phyloP scores from a whole-genome alignment of 768 basidiomycete species.

The Austroboletus eburneus region DNA sequence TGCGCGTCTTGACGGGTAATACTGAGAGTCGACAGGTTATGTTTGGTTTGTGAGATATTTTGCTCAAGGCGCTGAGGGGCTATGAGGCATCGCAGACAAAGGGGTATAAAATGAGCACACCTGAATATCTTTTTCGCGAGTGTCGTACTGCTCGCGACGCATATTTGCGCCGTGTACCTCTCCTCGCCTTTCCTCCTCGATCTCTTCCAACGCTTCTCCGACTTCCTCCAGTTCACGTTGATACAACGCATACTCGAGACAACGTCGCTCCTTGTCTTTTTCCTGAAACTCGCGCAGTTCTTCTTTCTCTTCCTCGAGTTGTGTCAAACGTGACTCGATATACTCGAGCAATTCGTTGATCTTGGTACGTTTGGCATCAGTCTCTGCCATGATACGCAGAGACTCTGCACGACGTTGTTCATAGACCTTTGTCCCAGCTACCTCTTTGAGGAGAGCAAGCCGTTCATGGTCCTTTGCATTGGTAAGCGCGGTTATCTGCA shows the following conservation, averaged over 20 bases:
- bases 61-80: conserved; percentile 64
- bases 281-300: conserved; percentile 96
- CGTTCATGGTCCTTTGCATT: conserved; percentile 97
- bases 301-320: conserved; percentile 97
- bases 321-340: conserved; percentile 83
- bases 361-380: conserved; percentile 87
- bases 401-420: conserved; percentile 92
- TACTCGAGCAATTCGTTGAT: conserved; percentile 87
- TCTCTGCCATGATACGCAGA: conserved; percentile 95
- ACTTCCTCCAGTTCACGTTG: conserved; percentile 90
- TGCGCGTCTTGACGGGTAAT: conserved; percentile 74
- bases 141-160: conserved; percentile 75
- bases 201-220: conserved; percentile 76
- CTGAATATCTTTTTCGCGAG: conserved; percentile 81
- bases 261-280: conserved; percentile 91
- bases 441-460: conserved; percentile 92
- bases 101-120: conserved; percentile 36
- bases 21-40: conserved; percentile 63
- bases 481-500: conserved; percentile 89
- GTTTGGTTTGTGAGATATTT: conserved; percentile 64
- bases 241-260: conserved; percentile 92
- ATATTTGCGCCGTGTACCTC: conserved; percentile 85
- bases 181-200: conserved; percentile 74
- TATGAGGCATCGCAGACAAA: background rate
- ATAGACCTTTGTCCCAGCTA: conserved; percentile 97